Percentiles rank a stretch among this genome's conserved stretches.
These are phyloP conservation scores for Microsporum ferrugineum DNA, from an alignment of 2,329 filamentous ascomycete species.

Conservation along the genomic window DNA sequence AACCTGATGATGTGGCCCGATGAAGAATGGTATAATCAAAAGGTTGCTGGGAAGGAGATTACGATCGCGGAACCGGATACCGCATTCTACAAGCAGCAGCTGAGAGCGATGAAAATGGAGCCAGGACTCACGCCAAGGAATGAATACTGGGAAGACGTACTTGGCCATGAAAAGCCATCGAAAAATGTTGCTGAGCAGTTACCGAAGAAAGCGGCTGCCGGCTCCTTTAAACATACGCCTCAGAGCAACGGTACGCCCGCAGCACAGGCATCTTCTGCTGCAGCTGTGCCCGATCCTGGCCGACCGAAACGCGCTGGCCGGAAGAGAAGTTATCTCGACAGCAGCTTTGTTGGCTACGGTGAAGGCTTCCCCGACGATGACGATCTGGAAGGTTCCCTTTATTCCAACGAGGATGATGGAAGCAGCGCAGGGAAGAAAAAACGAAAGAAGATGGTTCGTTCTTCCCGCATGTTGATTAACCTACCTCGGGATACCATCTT, in stretches of 20 bases:
- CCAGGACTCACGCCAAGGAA: slow-evolving; percentile 36
- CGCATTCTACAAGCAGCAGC: slow-evolving; percentile 31
- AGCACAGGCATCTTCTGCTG: neutral
- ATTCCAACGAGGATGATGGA: slow-evolving; percentile 33
- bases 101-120: slow-evolving; percentile 38
- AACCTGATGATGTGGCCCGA: slow-evolving; percentile 39
- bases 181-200: slow-evolving; percentile 24
- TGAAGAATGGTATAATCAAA: slow-evolving; percentile 42
- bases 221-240: slow-evolving; percentile 17
- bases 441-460: slow-evolving; percentile 36
- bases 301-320: slow-evolving; percentile 39
- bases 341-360: slow-evolving; percentile 42
- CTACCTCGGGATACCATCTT: neutral
- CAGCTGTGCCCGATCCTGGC: slow-evolving; percentile 20
- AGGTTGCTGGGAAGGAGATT: slow-evolving; percentile 37
- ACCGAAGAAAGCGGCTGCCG: slow-evolving; percentile 19
- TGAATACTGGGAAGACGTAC: slow-evolving; percentile 38
- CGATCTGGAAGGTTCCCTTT: slow-evolving; percentile 28
- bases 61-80: slow-evolving; percentile 33
- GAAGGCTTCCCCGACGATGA: slow-evolving; percentile 42
- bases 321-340: slow-evolving; percentile 40
- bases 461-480: slow-evolving; percentile 1
- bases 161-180: slow-evolving; percentile 38
- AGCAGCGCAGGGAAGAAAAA: slow-evolving; percentile 34
- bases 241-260: slow-evolving; percentile 21